These are phyloP conservation scores for Daldinia caldariorum DNA, from an alignment of 495 filamentous ascomycete genomes.

Conservation along the genomic window DNA sequence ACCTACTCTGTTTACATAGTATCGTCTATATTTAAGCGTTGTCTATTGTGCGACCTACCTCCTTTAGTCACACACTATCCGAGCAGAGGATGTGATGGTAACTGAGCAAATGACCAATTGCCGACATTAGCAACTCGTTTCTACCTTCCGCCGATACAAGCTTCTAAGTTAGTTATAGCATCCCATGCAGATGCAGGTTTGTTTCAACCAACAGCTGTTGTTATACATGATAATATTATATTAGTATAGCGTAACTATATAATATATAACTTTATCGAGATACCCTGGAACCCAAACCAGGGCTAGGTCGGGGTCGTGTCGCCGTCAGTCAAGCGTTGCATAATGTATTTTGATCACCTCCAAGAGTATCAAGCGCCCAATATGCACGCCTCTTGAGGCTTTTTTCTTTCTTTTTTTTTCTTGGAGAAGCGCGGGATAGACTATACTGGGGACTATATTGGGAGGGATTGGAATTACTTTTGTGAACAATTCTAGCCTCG, in stretches of 20 bases:
- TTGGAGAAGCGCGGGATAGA: conserved; percentile 8
- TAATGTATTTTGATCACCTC: conserved; percentile 13
- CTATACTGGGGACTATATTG: conserved; percentile 16
- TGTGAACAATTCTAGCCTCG: conserved; percentile 18
- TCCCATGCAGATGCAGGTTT: background rate
- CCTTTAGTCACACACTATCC: conserved; percentile 33
- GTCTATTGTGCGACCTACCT: conserved; percentile 23
- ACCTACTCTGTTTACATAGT: conserved; percentile 15
- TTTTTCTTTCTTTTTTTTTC: conserved; percentile 1
- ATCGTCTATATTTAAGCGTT: conserved; percentile 13
- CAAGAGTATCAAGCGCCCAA: background rate
- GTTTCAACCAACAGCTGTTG: background rate
- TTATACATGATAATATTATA: conserved; percentile 13
- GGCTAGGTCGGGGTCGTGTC: conserved; percentile 28
- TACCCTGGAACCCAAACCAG: conserved; percentile 24
- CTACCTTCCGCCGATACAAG: conserved; percentile 2
- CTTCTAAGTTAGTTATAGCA: background rate
- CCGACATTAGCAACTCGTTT: conserved; percentile 10
- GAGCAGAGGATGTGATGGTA: conserved; percentile 14
- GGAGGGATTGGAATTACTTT: conserved; percentile 10
- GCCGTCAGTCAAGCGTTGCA: conserved; percentile 18
- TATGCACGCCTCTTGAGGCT: conserved; percentile 17
- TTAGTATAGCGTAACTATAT: conserved; percentile 14
- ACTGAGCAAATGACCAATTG: conserved; percentile 15
- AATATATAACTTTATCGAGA: conserved; percentile 22